Base-by-base conservation (phyloP, 2,329 filamentous ascomycete species). In the Lachnellula subtilissima region DNA sequence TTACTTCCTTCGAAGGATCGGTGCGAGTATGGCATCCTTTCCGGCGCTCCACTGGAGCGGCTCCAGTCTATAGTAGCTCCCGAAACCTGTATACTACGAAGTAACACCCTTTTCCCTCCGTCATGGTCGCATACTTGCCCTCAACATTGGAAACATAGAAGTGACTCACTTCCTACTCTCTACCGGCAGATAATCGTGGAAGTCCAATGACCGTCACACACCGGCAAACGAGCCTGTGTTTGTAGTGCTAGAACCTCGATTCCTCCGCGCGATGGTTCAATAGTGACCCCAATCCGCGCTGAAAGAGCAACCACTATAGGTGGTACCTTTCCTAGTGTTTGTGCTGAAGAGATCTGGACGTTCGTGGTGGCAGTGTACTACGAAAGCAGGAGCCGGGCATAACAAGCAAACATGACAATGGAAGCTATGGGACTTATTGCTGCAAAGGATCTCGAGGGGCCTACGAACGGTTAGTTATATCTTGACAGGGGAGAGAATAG, bases 401-500 rank as follows among this genome's bases (percentile, higher is more conserved):
- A 71, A 91, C 87, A 2, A 91, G 87, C 0, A 71, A 75, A 0
- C 83, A 37, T 81, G 78, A 19, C 78, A 87, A 37, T 74, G 77
- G 49, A 88, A 82, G 48, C 79, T 83, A 0, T 92, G 87, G 85
- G 81, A 80, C 7, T 92, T 42, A 74, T 91, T 9, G 80, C 83
- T 1, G 85, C 86, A 2, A 77, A 88, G 1, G 76, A 80, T 59
- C 64, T 67, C 1, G 65, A 78, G 15, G 83, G 84, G 0, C 69
- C 71, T 1, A 87, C 88, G 0, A 73, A 65, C 2, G 88, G 88
- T 0, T 70, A 74, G 17, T 70, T 92, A 32, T 91, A 92, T 66
- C 67, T 91, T 7, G 89, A 92, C 64, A 89, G 88, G 89, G 1
- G 86, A 86, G 71, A 88, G 83, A 54, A 56, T 90, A 7, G 64